Evolutionary conservation across 371 early-diverging fungal genomes (phyloP).

Genomic region (Mucor plumbeus): DNA sequence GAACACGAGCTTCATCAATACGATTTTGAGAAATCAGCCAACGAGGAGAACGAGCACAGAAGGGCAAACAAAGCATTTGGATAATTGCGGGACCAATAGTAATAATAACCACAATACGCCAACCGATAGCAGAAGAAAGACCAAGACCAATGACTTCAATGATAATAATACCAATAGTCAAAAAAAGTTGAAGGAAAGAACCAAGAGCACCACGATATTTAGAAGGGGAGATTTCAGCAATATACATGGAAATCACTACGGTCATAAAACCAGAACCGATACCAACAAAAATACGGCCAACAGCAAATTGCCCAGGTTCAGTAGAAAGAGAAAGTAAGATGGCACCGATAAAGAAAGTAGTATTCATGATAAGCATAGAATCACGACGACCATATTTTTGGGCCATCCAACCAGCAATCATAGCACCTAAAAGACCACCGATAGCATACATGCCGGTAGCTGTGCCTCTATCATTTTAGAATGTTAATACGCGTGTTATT

Average conservation of each 20-base stretch:
- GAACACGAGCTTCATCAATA: slow-evolving; percentile 62
- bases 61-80: slow-evolving; percentile 73
- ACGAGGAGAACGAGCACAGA: slow-evolving; percentile 79
- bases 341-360: slow-evolving; percentile 71
- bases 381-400: slow-evolving; percentile 71
- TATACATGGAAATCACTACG: slow-evolving; percentile 79
- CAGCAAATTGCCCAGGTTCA: slow-evolving; percentile 65
- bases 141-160: slow-evolving; percentile 67
- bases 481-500: slow-evolving; percentile 14
- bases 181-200: slow-evolving; percentile 78
- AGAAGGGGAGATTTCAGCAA: slow-evolving; percentile 81
- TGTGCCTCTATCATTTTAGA: slow-evolving; percentile 47
- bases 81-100: slow-evolving; percentile 68
- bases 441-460: slow-evolving; percentile 72
- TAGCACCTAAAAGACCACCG: slow-evolving; percentile 79
- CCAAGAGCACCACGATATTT: slow-evolving; percentile 74
- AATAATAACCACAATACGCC: slow-evolving; percentile 69
- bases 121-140: slow-evolving; percentile 63
- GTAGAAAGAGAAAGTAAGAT: slow-evolving; percentile 64
- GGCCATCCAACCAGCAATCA: slow-evolving; percentile 61
- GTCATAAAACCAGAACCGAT: slow-evolving; percentile 83
- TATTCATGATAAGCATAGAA: slow-evolving; percentile 67
- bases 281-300: slow-evolving; percentile 87
- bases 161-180: slow-evolving; percentile 79
- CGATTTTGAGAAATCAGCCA: slow-evolving; percentile 67